Evolutionary conservation across 257 asterid genomes (phyloP), one percentile per base, ranked within the genome.

Genomic region (Petunia axillaris): DNA sequence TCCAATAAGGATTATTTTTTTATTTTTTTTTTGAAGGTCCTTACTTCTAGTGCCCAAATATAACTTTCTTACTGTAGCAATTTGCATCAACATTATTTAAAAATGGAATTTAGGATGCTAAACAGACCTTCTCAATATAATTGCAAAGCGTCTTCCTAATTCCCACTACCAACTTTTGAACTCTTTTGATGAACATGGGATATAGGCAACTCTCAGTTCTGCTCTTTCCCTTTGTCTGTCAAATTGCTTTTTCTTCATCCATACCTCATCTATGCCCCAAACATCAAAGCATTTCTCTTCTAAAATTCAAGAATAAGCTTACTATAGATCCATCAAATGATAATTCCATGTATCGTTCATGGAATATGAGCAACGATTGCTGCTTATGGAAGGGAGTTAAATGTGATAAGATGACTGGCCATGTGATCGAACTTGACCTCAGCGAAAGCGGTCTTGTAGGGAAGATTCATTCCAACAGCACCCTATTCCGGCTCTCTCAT

Each of bases 401-500:
- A 6, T 81, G 87, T 37, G 82, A 81, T 55, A 39, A 46, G 25
- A 15, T 63, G 35, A 78, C 76, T 0, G 85, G 87, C 15, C 46
- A 65, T 13, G 85, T 84, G 8, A 78, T 81, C 2, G 79, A 80
- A 16, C 77, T 84, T 79, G 81, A 84, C 65, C 85, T 84, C 5
- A 54, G 68, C 14, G 68, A 81, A 79, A 81, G 85, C 64, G 40
- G 57, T 48, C 71, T 81, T 81, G 66, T 14, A 6, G 85, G 87
- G 13, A 66, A 35, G 13, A 75, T 81, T 3, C 54, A 74, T 54
- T 74, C 81, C 5, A 82, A 73, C 37, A 78, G 57, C 81, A 64
- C 64, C 78, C 44, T 84, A 35, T 81, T 84, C 43, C 62, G 48
- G 4, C 78, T 82, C 48, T 64, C 70, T 55, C 79, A 39, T 53